Evolutionary conservation across 1,284 basidiomycete species (phyloP).

Genomic region (Puccinia triticina): DNA sequence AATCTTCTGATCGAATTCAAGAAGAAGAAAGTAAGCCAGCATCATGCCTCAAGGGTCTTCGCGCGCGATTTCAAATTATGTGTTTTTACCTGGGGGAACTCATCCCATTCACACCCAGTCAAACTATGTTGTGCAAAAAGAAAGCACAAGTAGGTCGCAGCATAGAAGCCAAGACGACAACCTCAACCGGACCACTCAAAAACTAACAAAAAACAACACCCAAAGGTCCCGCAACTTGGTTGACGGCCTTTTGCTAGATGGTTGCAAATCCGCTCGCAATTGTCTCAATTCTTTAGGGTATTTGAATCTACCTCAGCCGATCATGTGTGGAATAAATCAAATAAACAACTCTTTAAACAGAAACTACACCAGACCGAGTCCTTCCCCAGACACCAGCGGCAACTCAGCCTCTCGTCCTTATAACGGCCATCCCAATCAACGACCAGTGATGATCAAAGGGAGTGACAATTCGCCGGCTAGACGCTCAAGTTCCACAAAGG

Average conservation of each 20-base stretch:
- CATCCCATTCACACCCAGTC: slow-evolving; percentile 34
- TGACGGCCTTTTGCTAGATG: neutral
- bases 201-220: neutral
- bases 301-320: slow-evolving; percentile 19
- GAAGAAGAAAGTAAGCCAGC: neutral
- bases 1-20: neutral
- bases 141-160: neutral
- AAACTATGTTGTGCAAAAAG: slow-evolving; percentile 11
- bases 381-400: neutral
- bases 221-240: neutral
- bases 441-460: neutral
- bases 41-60: slow-evolving; percentile 9
- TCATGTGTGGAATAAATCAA: slow-evolving; percentile 10
- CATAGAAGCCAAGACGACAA: slow-evolving; percentile 21
- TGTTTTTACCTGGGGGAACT: slow-evolving; percentile 16
- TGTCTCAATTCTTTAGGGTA: slow-evolving; percentile 5
- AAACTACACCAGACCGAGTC: neutral
- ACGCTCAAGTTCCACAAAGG: neutral
- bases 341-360: slow-evolving; percentile 1
- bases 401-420: neutral
- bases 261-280: slow-evolving; percentile 15
- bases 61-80: slow-evolving; percentile 16
- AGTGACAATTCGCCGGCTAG: neutral
- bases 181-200: neutral
- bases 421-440: neutral